Evolutionary conservation across 352 stramenopile species (phyloP).

Genomic region (Blastocystis sp.): DNA sequence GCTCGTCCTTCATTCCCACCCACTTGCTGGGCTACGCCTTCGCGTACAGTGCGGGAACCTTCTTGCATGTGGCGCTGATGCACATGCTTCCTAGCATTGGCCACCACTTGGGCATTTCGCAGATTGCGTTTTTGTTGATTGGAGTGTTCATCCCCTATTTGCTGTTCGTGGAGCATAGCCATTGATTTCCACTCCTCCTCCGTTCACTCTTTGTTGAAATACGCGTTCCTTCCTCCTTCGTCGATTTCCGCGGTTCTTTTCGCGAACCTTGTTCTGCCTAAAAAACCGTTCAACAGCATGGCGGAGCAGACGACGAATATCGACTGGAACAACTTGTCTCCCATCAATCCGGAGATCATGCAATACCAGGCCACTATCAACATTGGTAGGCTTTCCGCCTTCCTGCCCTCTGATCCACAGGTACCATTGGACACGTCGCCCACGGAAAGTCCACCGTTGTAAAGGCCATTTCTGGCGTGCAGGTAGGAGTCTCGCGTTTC

Average conservation of each 20-base stretch:
- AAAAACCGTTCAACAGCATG: conserved; percentile 56
- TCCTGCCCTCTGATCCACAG: conserved; percentile 93
- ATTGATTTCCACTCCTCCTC: conserved; percentile 4
- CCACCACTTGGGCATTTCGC: conserved; percentile 21
- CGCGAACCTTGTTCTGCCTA: conserved; percentile 9
- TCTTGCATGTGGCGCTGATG: conserved; percentile 38
- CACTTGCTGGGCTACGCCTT: conserved; percentile 49
- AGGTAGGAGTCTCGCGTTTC: conserved; percentile 40
- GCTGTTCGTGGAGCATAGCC: conserved; percentile 38
- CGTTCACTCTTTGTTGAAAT: conserved; percentile 49
- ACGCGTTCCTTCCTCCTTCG: background rate
- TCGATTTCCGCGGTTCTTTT: background rate
- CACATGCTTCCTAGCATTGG: conserved; percentile 53
- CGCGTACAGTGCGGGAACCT: conserved; percentile 51
- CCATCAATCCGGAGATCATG: conserved; percentile 81
- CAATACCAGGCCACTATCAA: conserved; percentile 96
- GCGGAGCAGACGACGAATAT: conserved; percentile 51
- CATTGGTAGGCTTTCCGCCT: conserved; percentile 99
- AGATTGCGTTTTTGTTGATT: conserved; percentile 19
- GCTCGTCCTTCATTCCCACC: conserved; percentile 19
- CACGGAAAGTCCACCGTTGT: conserved; percentile 99
- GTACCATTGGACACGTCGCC: conserved; percentile 98
- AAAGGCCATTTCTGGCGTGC: conserved; percentile 96
- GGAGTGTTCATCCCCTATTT: conserved; percentile 60
- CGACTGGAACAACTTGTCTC: conserved; percentile 61